Percentiles rank a stretch among this genome's conserved stretches.
Evolutionary conservation across 108 stramenopile genomes (phyloP).

Genomic region (Cylindrotheca fusiformis): DNA sequence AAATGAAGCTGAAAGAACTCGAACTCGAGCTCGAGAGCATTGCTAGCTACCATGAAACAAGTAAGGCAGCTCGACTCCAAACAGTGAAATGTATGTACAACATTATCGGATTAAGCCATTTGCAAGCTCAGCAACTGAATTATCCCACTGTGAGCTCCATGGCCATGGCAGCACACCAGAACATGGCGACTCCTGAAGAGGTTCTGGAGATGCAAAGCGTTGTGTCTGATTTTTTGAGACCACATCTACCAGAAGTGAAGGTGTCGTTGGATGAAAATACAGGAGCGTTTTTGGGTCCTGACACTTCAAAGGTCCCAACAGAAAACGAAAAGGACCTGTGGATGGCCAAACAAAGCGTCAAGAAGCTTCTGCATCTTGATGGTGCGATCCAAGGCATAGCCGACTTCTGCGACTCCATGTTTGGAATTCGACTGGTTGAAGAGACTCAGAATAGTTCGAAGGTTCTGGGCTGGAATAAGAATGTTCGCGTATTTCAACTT

Average conservation of each 20-base stretch:
- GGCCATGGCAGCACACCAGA: constrained; percentile 3
- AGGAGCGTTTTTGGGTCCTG: constrained; percentile 6
- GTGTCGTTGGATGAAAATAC: constrained; percentile 6
- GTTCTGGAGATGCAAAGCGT: neutral
- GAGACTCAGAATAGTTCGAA: neutral
- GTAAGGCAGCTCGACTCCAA: constrained; percentile 10
- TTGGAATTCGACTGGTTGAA: constrained; percentile 13
- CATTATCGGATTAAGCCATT: constrained; percentile 13
- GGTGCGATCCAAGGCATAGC: constrained; percentile 15
- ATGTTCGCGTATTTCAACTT: constrained; percentile 19
- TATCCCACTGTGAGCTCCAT: neutral
- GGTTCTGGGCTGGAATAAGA: constrained; percentile 17
- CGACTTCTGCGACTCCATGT: constrained; percentile 18
- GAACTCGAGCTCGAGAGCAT: constrained; percentile 2
- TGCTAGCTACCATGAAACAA: neutral
- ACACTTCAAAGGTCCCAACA: neutral
- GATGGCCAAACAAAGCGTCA: constrained; percentile 12
- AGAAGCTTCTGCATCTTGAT: constrained; percentile 12
- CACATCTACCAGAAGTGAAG: constrained; percentile 3
- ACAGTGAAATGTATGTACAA: constrained; percentile 22
- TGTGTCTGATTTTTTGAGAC: constrained; percentile 1
- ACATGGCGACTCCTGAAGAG: constrained; percentile 4
- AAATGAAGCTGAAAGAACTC: constrained; percentile 3
- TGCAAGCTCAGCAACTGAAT: constrained; percentile 8
- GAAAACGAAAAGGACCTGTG: constrained; percentile 2